phyloP scores from a whole-genome alignment of 1,284 basidiomycete genomes.

The Malassezia sympodialis region DNA sequence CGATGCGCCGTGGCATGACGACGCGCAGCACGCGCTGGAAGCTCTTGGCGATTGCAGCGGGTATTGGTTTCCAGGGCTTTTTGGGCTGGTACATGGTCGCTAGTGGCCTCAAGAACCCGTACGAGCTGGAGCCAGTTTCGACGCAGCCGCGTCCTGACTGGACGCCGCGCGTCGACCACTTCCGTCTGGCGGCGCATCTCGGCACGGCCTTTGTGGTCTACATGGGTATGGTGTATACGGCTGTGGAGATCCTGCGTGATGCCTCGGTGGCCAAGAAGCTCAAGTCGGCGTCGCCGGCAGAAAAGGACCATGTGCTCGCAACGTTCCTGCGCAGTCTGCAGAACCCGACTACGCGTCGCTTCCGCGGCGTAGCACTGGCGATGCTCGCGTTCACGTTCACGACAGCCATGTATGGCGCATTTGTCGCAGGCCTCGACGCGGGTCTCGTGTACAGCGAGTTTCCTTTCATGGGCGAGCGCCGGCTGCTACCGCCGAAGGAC shows the following conservation, averaged over 20 bases:
- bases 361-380: slow-evolving; percentile 23
- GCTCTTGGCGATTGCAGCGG: slow-evolving; percentile 62
- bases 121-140: slow-evolving; percentile 15
- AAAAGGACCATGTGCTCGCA: neutral
- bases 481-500: slow-evolving; percentile 64
- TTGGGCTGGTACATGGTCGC: slow-evolving; percentile 99
- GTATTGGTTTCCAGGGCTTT: slow-evolving; percentile 79
- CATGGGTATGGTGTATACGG: slow-evolving; percentile 77
- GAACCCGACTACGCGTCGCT: slow-evolving; percentile 21
- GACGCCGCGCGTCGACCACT: slow-evolving; percentile 78
- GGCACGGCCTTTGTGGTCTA: slow-evolving; percentile 82
- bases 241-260: slow-evolving; percentile 64
- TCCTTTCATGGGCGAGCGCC: slow-evolving; percentile 82
- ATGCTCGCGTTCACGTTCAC: slow-evolving; percentile 34
- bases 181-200: slow-evolving; percentile 86
- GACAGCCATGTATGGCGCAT: slow-evolving; percentile 86
- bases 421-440: slow-evolving; percentile 94
- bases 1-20: slow-evolving; percentile 6
- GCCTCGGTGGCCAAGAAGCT: slow-evolving; percentile 45
- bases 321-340: slow-evolving; percentile 17
- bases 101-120: slow-evolving; percentile 61
- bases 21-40: slow-evolving; percentile 51
- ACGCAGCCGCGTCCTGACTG: slow-evolving; percentile 27
- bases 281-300: slow-evolving; percentile 55
- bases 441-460: slow-evolving; percentile 96